Percentiles rank a stretch among this genome's conserved stretches.
Evolutionary conservation across 768 basidiomycete genomes (phyloP).

Genomic region (Flagelloscypha sp.): DNA sequence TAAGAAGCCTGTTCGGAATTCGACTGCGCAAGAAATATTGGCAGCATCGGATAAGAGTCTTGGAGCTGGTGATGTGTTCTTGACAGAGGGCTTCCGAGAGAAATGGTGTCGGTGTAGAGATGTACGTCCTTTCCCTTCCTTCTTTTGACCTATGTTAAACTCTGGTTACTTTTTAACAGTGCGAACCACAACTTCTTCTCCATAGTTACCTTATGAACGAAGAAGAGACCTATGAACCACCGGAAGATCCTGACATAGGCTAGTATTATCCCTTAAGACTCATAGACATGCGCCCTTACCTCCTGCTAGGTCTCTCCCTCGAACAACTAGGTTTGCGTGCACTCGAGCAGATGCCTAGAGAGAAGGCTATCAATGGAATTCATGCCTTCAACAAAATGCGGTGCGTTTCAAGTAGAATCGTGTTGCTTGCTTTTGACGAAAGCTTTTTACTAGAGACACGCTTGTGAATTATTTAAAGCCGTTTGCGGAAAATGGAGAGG

Average conservation of each 20-base stretch:
- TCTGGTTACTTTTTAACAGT: conserved; percentile 3
- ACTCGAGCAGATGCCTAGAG: conserved; percentile 63
- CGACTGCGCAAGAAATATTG: conserved; percentile 38
- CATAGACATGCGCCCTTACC: conserved; percentile 1
- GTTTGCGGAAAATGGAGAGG: conserved; percentile 69
- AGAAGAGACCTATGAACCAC: conserved; percentile 80
- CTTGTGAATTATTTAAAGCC: conserved; percentile 65
- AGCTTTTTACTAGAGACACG: conserved; percentile 44
- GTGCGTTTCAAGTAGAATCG: conserved; percentile 29
- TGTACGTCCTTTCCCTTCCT: conserved; percentile 28
- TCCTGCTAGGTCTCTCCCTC: conserved; percentile 61
- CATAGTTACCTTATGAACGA: conserved; percentile 61
- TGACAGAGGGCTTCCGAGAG: conserved; percentile 63
- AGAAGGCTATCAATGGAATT: conserved; percentile 76
- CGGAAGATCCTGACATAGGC: conserved; percentile 83
- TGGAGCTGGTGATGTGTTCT: conserved; percentile 67
- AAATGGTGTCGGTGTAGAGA: conserved; percentile 72
- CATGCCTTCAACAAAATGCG: conserved; percentile 79
- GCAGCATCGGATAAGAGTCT: conserved; percentile 22
- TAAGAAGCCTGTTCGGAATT: conserved; percentile 45
- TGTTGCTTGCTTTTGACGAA: conserved; percentile 4
- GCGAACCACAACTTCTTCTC: conserved; percentile 36
- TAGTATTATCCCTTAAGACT: conserved; percentile 7
- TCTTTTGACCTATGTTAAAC: conserved; percentile 1
- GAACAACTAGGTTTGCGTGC: conserved; percentile 83